Base-by-base conservation (phyloP, 2,329 filamentous ascomycete genomes). In the Zalaria sp. region DNA sequence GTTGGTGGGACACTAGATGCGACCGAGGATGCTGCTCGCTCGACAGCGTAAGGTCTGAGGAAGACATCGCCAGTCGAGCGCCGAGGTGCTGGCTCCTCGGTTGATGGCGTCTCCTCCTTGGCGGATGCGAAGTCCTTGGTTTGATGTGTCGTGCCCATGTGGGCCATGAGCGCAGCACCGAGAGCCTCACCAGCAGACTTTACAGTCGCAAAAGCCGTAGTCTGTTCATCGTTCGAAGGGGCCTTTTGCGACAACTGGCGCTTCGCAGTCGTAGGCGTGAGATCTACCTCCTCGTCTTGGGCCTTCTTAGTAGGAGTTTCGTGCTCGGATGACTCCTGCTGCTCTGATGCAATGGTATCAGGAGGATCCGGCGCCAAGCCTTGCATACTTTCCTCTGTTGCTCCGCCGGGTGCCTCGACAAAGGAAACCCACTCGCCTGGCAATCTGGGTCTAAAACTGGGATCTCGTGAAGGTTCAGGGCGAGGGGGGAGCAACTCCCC, bases 351-450 rank as follows among this genome's bases (percentile, higher is more conserved):
- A 18, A 18, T 18, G 18, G 18, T 18, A 18, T 18, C 18, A 2
- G 18, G 18, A 18, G 18, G 18, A 18, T 18, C 18, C 18, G 18
- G 18, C 18, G 18, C 18, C 18, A 18, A 18, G 18, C 18, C 18
- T 18, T 18, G 18, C 18, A 18, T 18, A 32, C 29, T 32, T n/a
- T 32, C 29, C 29, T 7, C 7, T 7, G 7, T n/a, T 32, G 29
- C n/a, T 32, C 7, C 54, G 5, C 57, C 60, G 29, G 58, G 55
- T 27, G 60, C 64, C 5, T 64, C 63, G 2, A 61, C 59, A 45
- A 61, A 68, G 28, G 70, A 73, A 40, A 71, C 63, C 71, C 70
- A 73, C 40, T 66, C 67, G 25, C 71, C 71, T 34, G 71, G 71
- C 28, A 73, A 52, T 41, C 68, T 60, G 9, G 71, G 71, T 41